Evolutionary conservation across 331 rosid species (phyloP), one percentile per base, ranked within the genome.

Genomic region (Ulmus americana): DNA sequence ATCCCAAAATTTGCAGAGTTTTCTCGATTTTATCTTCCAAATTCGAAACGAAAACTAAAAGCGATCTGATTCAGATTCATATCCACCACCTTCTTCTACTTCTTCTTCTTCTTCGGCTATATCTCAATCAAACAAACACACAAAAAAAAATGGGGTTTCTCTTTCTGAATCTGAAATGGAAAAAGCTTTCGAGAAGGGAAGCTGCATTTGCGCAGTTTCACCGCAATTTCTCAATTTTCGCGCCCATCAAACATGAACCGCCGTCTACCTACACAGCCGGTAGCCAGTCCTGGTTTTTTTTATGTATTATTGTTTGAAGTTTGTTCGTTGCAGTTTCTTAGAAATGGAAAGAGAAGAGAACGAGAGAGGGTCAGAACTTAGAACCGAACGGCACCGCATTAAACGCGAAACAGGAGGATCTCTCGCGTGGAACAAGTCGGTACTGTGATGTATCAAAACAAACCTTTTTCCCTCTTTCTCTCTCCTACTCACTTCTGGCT

Each of bases 1-100:
- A 69, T 47, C 70, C 79, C 45, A 76, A 55, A 79, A 78, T 65
- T 63, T 43, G 7, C 18, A 35, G 11, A 20, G 15, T 55, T 14
- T 10, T 28, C 41, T 55, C 42, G 11, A 10, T 18, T 8, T 28
- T 20, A 28, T 28, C 35, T 28, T 28, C 35, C 35, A 49, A n/a
- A 42, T 12, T 6, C 44, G n/a, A 39, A 15, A 56, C 3, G 65
- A 42, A 5, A 44, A 20, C 14, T 13, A 45, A 56, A 6, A 56
- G 61, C 61, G 18, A 56, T 38, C 61, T 35, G 61, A 56, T 28
- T 38, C 61, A 5, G 61, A 56, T 11, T 15, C 61, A 56, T 56
- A 35, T 56, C 39, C 35, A 28, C 35, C 35, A 1, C 2, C 35
- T 28, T 2, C 35, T 22, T 2, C 22, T 20, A 0, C 22, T 20